Conservation (phyloP, 768 basidiomycete genomes). For the Ramaria sp. region DNA sequence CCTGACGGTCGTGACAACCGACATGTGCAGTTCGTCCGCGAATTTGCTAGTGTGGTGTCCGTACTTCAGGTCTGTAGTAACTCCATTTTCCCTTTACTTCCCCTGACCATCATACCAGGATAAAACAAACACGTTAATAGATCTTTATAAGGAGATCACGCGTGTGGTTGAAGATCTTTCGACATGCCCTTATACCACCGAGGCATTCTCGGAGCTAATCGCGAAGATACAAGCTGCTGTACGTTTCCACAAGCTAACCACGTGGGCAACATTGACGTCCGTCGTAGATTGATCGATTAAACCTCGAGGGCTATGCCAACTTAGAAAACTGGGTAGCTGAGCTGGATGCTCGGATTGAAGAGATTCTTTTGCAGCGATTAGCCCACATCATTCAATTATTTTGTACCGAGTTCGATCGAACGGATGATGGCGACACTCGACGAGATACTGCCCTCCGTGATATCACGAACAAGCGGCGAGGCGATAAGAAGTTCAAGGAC, state of each 20-base stretch:
- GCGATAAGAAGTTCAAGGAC: slow-evolving; percentile 62
- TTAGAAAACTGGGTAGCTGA: slow-evolving; percentile 87
- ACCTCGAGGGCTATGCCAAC: slow-evolving; percentile 91
- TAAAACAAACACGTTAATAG: slow-evolving; percentile 90
- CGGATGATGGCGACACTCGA: slow-evolving; percentile 56
- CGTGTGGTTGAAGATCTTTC: slow-evolving; percentile 79
- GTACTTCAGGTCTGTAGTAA: slow-evolving; percentile 58
- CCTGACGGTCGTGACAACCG: slow-evolving; percentile 77
- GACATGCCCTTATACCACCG: slow-evolving; percentile 75
- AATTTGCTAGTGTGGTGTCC: slow-evolving; percentile 89
- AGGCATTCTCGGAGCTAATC: slow-evolving; percentile 74
- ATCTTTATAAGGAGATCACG: slow-evolving; percentile 77
- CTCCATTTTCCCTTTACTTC: neutral
- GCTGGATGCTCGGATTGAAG: slow-evolving; percentile 73
- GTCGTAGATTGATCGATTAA: slow-evolving; percentile 78
- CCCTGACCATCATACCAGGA: slow-evolving; percentile 38
- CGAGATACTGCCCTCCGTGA: slow-evolving; percentile 46
- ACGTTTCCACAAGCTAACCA: slow-evolving; percentile 19
- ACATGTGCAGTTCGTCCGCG: slow-evolving; percentile 89
- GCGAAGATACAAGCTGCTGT: slow-evolving; percentile 78
- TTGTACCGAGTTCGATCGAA: slow-evolving; percentile 78
- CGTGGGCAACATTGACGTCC: neutral
- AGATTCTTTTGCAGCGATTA: slow-evolving; percentile 65
- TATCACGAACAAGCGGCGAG: slow-evolving; percentile 51
- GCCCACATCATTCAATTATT: slow-evolving; percentile 72